These are phyloP conservation scores for Termitomyces heimii DNA, from an alignment of 768 basidiomycete species.

Conservation along the genomic window DNA sequence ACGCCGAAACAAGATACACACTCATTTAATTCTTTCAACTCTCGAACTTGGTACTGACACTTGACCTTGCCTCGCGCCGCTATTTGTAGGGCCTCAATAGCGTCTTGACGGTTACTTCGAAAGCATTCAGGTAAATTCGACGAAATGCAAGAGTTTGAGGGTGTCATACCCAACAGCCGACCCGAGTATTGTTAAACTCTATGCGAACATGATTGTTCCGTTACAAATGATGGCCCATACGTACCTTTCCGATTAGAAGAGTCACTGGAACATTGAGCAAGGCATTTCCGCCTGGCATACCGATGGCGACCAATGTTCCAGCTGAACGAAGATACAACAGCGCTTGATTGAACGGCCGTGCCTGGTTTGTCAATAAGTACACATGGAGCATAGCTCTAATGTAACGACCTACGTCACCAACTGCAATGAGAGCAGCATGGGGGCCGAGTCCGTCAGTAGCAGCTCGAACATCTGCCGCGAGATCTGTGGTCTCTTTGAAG, in stretches of 20 bases:
- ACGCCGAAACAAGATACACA: slow-evolving; percentile 22
- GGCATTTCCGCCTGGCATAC: slow-evolving; percentile 45
- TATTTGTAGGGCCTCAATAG: slow-evolving; percentile 69
- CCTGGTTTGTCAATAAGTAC: slow-evolving; percentile 14
- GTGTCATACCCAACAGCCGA: slow-evolving; percentile 29
- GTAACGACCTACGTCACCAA: slow-evolving; percentile 34
- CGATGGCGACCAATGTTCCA: slow-evolving; percentile 70
- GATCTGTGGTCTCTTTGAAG: slow-evolving; percentile 57
- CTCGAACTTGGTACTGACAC: slow-evolving; percentile 40
- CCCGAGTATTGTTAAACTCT: slow-evolving; percentile 41
- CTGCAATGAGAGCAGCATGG: slow-evolving; percentile 59
- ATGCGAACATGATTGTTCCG: neutral
- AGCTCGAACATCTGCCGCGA: slow-evolving; percentile 53
- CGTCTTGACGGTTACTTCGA: slow-evolving; percentile 67
- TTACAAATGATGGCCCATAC: neutral
- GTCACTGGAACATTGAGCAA: slow-evolving; percentile 48
- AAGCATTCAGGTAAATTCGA: slow-evolving; percentile 1
- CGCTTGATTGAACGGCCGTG: slow-evolving; percentile 43
- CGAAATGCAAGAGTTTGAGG: neutral
- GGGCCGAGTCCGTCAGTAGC: slow-evolving; percentile 65
- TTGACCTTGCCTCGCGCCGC: slow-evolving; percentile 66
- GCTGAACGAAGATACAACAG: slow-evolving; percentile 62
- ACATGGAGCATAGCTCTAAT: neutral
- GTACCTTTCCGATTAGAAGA: slow-evolving; percentile 28
- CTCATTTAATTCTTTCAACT: slow-evolving; percentile 46